Base-by-base conservation (phyloP, 2,329 filamentous ascomycete species). In the Talaromyces funiculosus region DNA sequence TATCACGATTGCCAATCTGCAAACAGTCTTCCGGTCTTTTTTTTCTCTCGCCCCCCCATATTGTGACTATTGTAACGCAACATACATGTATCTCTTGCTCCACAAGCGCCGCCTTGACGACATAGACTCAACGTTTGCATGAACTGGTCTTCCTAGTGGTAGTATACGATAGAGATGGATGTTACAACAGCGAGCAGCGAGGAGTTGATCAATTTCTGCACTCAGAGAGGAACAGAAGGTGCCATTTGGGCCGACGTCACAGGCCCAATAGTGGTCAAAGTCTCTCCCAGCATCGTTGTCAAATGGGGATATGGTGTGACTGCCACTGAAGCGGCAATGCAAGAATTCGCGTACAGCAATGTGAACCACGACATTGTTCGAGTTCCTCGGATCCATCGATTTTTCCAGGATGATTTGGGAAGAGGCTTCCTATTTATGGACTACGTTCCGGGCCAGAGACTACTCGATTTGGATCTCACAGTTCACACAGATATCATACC, bases 391-490 rank as follows among this genome's bases (percentile, higher is more conserved):
- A 62, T 69, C 29, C 64, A 67, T 47, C 65, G 64, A 43, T 68
- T 63, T 47, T 63, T 69, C 31, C 31, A 63, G 38, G 45, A 65
- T 20, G 29, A 42, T 16, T 59, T 37, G 18, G 59, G 60, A 37
- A 59, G 38, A 55, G 65, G 66, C 18, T 70, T 64, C 20, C 61
- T 69, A 7, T 68, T 68, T 54, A 69, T 67, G 64, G 65, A 69
- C 43, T 68, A 68, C 47, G 60, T 68, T 26, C 60, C 62, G 9
- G 63, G 66, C 1, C 59, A 60, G 60, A 64, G 42, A 24, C 35
- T 68, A 26, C 33, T 59, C 7, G 57, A 63, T 16, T 16, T 67
- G 2, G 60, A 66, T 26, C 38, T 64, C 22, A 40, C 57, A 22
- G 16, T 26, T 26, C 45, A 49, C 12, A 47, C 35, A 9, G 64